Evolutionary conservation across 345 rosid species (phyloP), one percentile per base, ranked within the genome.

Genomic region (Salix brachista): DNA sequence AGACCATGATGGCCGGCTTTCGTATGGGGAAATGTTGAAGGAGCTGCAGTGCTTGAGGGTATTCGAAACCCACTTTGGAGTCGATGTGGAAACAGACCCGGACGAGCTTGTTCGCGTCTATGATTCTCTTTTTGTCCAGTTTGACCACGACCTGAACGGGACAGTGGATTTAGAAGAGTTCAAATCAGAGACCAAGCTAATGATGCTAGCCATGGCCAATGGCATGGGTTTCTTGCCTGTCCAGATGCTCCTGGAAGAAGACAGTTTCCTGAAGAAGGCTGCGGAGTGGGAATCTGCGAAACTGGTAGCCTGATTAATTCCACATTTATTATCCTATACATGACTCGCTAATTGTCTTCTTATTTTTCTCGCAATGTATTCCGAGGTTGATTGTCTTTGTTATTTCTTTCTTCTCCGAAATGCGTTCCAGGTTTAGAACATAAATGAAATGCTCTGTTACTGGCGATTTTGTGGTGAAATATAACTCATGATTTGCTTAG

Each of bases 171-270:
- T 83, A 60, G 83, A 86, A 48, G 90, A 88, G 88, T 85, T 84
- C 74, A 84, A 72, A 86, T 70, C 75, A 10, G 88, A 87, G 85
- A 87, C 81, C 5, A 82, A 80, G 81, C 65, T 70, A 34, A 86
- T 86, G 83, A 75, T 84, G 90, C 76, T 85, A 17, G 88, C 88
- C 19, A 83, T 87, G 86, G 88, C 89, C 11, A 78, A 56, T 21
- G 91, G 86, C 19, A 48, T 89, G 50, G 87, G 90, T 13, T 86
- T 86, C 81, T 74, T 85, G 83, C 85, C 93, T 2, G 72, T 84
- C 39, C 87, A 84, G 64, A 89, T 86, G 90, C 83, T 77, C 44
- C 80, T 85, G 12, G 90, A 89, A 79, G 82, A 86, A 67, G 89
- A 85, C 32, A 79, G 88, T 70, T 67, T 87, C 64, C 39, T 89